Evolutionary conservation across 768 basidiomycete species (phyloP).

Genomic region (Trametes cinnabarina): DNA sequence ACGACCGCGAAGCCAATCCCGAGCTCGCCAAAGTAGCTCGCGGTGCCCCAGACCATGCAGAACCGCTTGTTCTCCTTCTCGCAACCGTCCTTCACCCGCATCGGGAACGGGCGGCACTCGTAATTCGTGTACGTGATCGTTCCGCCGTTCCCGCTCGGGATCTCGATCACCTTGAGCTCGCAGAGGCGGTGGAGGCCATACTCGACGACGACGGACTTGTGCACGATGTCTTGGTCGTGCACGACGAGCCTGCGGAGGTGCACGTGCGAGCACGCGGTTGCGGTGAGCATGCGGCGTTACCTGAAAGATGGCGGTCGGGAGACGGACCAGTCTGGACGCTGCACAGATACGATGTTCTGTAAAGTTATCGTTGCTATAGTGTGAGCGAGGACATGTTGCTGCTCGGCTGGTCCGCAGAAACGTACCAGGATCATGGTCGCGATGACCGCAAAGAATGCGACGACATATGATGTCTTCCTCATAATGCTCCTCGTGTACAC

Average conservation of each 20-base stretch:
- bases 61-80: conserved; percentile 54
- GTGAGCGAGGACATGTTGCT: background rate
- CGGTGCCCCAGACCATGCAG: conserved; percentile 70
- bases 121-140: conserved; percentile 51
- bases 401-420: background rate
- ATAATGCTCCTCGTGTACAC: conserved; percentile 32
- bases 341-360: conserved; percentile 58
- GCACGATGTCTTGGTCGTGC: conserved; percentile 41
- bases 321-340: conserved; percentile 61
- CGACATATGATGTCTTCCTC: conserved; percentile 68
- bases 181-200: conserved; percentile 64
- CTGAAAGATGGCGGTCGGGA: conserved; percentile 1
- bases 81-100: conserved; percentile 44
- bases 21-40: conserved; percentile 63
- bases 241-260: conserved; percentile 36
- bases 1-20: conserved; percentile 62
- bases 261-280: background rate
- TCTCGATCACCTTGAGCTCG: conserved; percentile 45
- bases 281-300: conserved; percentile 1
- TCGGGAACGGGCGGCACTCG: conserved; percentile 66
- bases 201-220: conserved; percentile 46
- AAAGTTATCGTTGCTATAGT: background rate
- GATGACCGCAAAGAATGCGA: conserved; percentile 58
- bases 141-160: conserved; percentile 47
- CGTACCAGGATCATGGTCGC: conserved; percentile 53